These are phyloP conservation scores for Musa schizocarpa DNA, from an alignment of 176 grass and related monocot genomes.

Conservation along the genomic window DNA sequence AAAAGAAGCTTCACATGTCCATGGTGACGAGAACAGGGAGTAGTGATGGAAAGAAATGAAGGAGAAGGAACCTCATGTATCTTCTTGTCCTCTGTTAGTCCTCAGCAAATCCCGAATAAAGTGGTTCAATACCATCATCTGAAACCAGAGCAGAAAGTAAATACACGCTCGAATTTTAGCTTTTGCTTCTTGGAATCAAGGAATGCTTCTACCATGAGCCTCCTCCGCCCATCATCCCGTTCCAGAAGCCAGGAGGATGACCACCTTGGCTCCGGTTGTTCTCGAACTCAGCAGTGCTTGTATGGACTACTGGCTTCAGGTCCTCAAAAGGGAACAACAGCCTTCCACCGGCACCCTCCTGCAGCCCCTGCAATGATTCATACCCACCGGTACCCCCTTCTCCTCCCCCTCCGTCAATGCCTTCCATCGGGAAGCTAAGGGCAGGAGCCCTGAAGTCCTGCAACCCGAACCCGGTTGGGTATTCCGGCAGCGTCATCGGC, in stretches of 20 bases:
- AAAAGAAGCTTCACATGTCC: constrained; percentile 12
- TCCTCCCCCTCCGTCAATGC: constrained; percentile 21
- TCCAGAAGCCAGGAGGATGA: constrained; percentile 8
- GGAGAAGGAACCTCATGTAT: not conserved
- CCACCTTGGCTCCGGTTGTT: constrained; percentile 20
- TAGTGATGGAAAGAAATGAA: not conserved
- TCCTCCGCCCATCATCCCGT: constrained; percentile 1
- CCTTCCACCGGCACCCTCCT: constrained; percentile 37
- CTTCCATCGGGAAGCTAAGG: constrained; percentile 57
- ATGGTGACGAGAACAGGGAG: not conserved
- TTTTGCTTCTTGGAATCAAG: not conserved
- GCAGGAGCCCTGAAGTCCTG: constrained; percentile 43
- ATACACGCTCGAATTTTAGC: no score
- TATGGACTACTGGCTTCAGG: constrained; percentile 39
- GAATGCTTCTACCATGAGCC: constrained; percentile 1
- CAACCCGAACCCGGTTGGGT: constrained; percentile 49
- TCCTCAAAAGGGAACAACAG: constrained; percentile 75
- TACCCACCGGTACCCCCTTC: constrained; percentile 13
- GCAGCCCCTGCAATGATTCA: constrained; percentile 31
- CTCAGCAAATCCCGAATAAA: not conserved
- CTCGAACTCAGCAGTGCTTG: constrained; percentile 13
- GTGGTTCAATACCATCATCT: not conserved
- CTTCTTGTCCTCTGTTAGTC: not conserved
- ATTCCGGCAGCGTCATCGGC: constrained; percentile 57
- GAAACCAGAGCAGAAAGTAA: not conserved